Evolutionary conservation across 1,139 yeast genomes (phyloP), one percentile per base, ranked within the genome.

Genomic region (Hyphopichia fennica): DNA sequence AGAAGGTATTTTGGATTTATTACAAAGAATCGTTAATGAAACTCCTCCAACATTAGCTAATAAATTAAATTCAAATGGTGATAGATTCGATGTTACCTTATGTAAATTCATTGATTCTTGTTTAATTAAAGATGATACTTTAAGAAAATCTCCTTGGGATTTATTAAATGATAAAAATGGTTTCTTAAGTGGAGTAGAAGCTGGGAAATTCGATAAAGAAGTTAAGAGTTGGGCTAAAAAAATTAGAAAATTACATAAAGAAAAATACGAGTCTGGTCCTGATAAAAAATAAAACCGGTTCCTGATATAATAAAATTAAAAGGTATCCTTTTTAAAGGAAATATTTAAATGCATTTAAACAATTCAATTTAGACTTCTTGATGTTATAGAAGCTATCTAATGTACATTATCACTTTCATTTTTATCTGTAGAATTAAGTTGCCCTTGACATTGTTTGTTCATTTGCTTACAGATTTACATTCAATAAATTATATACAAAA

Each of bases 21-120:
- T 93, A 45, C 99, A 93, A 64, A 70, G 96, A 51, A 91, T 93
- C 39, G 99, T 93, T 22, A 88, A 91, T 56, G 99, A 95, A 60
- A 82, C 84, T 3, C 93, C 98, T 0, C 99, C 99, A 11, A 69
- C 77, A 1, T 72, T 91, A 38, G 48, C 60, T 3, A 53, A 56
- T 13, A 62, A 58, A 42, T 48, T 48, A 3, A 63, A 69, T 46
- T 42, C 48, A 5, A 66, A 71, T 2, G 52, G 54, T 3, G 35
- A 45, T 30, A 51, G 51, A 1, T 73, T 63, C 47, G 77, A 72
- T 45, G 34, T 52, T 1, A 73, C 68, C 27, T 68, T 89, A 52
- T 74, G 86, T 47, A 67, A 69, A 41, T 87, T 89, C 56, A 82
- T 89, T 25, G 81, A 82, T 52, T 67, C 73, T 41, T 88, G 96